phyloP scores from a whole-genome alignment of 768 basidiomycete species.

The Polyporus arcularius region DNA sequence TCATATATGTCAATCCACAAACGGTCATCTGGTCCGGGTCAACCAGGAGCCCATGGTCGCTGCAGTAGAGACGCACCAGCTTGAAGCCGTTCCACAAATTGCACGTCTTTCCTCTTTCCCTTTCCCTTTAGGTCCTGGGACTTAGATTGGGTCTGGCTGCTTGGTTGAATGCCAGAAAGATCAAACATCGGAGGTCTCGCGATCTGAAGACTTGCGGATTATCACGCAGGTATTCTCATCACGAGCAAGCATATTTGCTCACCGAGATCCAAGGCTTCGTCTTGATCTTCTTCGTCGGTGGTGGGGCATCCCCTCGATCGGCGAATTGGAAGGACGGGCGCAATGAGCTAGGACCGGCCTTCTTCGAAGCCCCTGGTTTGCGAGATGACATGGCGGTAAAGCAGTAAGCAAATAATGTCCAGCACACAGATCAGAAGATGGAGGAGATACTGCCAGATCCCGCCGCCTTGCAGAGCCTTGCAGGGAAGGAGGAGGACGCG shows the following conservation, averaged over 20 bases:
- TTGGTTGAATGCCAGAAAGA: constrained; percentile 15
- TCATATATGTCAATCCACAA: constrained; percentile 39
- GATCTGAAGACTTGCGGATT: constrained; percentile 18
- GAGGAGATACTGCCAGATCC: no score
- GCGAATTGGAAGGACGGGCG: constrained; percentile 1
- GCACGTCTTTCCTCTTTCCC: constrained; percentile 16
- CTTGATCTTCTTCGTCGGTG: constrained; percentile 28
- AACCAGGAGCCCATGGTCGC: not conserved
- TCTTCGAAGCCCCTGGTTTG: not conserved
- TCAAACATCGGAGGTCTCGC: constrained; percentile 24
- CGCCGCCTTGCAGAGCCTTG: no score
- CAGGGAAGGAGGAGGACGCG: no score
- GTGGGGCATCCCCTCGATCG: constrained; percentile 7
- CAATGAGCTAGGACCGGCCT: constrained; percentile 2
- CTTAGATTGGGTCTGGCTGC: not conserved
- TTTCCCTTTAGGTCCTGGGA: constrained; percentile 25
- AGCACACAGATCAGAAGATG: no score
- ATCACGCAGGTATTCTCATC: not conserved
- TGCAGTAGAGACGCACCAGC: not conserved
- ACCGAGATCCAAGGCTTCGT: constrained; percentile 25
- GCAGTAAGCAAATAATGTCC: not conserved
- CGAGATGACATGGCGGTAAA: not conserved
- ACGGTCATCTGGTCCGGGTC: not conserved
- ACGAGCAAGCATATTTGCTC: not conserved
- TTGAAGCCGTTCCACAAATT: not conserved